Conservation (phyloP, 1,284 basidiomycete species). For the Ganoderma lingzhi region DNA sequence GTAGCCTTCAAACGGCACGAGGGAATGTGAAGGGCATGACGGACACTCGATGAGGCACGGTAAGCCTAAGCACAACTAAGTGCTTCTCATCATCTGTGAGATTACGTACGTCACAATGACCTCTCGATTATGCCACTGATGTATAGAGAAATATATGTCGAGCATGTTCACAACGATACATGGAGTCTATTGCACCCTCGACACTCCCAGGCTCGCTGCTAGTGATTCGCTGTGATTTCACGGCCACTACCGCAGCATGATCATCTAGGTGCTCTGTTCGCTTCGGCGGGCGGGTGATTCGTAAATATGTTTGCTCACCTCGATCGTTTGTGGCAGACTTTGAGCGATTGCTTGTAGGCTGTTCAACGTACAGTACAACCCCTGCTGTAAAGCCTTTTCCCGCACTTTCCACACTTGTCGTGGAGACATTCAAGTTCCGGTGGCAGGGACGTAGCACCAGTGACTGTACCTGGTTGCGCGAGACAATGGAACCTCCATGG, state of each 20-base stretch:
- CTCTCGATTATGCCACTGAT: too few species aligned
- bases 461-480: background rate
- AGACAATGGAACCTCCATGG: conserved; percentile 17
- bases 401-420: background rate
- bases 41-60: too few species aligned
- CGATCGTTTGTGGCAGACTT: conserved; percentile 12
- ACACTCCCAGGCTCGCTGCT: background rate
- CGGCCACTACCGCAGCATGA: background rate
- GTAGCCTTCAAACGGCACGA: too few species aligned
- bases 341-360: conserved; percentile 2
- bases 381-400: background rate
- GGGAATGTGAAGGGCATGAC: too few species aligned
- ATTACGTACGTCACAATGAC: too few species aligned
- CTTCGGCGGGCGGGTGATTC: background rate
- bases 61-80: too few species aligned
- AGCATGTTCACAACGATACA: too few species aligned
- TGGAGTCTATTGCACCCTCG: background rate
- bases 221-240: background rate
- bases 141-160: too few species aligned
- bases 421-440: conserved; percentile 9
- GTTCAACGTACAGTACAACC: background rate
- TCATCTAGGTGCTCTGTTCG: background rate
- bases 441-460: background rate
- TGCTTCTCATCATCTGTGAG: too few species aligned
- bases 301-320: background rate